Evolutionary conservation across 352 stramenopile species (phyloP).

Genomic region (Peronospora tabacina): DNA sequence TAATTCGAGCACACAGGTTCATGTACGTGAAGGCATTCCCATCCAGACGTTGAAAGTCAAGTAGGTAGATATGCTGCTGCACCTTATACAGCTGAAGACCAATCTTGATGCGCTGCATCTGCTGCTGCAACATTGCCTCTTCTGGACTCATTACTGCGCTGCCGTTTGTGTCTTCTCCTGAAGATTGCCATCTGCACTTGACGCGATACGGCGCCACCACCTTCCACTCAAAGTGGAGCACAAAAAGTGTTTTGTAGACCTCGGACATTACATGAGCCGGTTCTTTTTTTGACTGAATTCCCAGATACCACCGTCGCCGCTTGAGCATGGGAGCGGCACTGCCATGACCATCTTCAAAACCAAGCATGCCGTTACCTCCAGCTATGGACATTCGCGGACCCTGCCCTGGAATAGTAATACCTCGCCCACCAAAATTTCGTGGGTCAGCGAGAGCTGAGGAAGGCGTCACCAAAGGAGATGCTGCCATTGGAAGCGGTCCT

Average conservation of each 20-base stretch:
- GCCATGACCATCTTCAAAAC: constrained; percentile 35
- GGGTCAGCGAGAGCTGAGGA: constrained; percentile 36
- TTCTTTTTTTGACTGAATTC: constrained; percentile 99
- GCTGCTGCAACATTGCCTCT: constrained; percentile 26
- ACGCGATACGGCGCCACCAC: constrained; percentile 94
- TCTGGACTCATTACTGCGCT: constrained; percentile 21
- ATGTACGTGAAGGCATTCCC: constrained; percentile 99
- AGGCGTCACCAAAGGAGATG: constrained; percentile 64
- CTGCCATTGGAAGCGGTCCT: constrained; percentile 72
- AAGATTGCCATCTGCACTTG: constrained; percentile 93
- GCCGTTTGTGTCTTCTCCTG: constrained; percentile 18
- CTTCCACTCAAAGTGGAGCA: constrained; percentile 96
- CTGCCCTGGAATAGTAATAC: constrained; percentile 27
- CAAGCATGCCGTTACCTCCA: constrained; percentile 19
- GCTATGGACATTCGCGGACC: constrained; percentile 19
- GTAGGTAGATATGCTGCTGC: constrained; percentile 98
- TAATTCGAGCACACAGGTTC: constrained; percentile 98
- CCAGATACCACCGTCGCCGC: constrained; percentile 95
- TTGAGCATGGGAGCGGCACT: constrained; percentile 40
- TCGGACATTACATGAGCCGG: constrained; percentile 99
- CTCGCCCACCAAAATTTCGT: constrained; percentile 59
- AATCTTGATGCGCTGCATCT: constrained; percentile 88
- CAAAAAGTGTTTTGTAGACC: constrained; percentile 97
- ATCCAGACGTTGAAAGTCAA: constrained; percentile 96
- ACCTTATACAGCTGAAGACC: constrained; percentile 95